phyloP scores from a whole-genome alignment of 768 basidiomycete genomes.

The Coprinopsis marcescibilis region DNA sequence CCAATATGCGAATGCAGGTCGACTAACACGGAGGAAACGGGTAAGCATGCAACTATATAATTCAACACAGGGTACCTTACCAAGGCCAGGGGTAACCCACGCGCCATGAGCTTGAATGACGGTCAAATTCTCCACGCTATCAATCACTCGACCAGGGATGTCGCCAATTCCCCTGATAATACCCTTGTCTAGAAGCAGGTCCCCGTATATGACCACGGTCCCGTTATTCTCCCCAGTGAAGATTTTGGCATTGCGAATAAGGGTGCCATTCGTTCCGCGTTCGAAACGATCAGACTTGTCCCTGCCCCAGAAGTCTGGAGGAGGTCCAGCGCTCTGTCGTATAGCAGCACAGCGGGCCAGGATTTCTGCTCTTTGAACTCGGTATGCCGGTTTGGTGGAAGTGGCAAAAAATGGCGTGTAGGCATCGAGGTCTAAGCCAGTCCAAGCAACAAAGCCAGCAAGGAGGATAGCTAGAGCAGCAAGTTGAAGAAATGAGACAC shows the following conservation, averaged over 20 bases:
- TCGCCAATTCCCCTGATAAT: constrained; percentile 55
- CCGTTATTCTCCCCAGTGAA: constrained; percentile 56
- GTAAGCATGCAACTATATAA: neutral
- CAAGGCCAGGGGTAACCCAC: constrained; percentile 65
- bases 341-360: constrained; percentile 46
- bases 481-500: neutral
- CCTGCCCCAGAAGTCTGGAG: constrained; percentile 32
- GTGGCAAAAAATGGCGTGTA: neutral
- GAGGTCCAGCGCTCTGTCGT: constrained; percentile 40
- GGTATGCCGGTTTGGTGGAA: neutral
- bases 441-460: neutral
- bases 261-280: constrained; percentile 55
- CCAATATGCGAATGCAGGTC: constrained; percentile 82
- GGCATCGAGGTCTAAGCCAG: neutral
- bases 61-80: constrained; percentile 29
- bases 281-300: constrained; percentile 61
- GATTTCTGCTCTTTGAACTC: constrained; percentile 20
- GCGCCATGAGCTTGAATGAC: constrained; percentile 56
- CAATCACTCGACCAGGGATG: constrained; percentile 34
- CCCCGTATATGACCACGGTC: constrained; percentile 51
- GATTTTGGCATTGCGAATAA: constrained; percentile 68
- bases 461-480: neutral
- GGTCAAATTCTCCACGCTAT: constrained; percentile 38
- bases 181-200: constrained; percentile 64
- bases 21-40: constrained; percentile 30